Percentiles rank a stretch among this genome's conserved stretches.
phyloP scores from a whole-genome alignment of 2,329 filamentous ascomycete species.

The Calonectria leucothoes region DNA sequence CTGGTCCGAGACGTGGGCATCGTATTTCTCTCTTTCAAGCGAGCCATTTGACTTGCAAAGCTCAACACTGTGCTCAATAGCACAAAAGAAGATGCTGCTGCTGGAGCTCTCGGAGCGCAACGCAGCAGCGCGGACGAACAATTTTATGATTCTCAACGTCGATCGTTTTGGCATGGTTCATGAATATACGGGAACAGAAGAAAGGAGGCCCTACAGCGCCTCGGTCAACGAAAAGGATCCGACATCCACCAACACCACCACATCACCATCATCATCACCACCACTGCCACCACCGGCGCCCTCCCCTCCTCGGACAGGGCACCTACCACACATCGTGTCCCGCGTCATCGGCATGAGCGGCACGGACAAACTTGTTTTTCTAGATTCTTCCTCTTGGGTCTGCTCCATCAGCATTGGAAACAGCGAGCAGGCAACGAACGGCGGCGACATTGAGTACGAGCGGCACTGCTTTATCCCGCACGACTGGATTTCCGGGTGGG shows the following conservation, averaged over 20 bases:
- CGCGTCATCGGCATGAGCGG: slow-evolving; percentile 45
- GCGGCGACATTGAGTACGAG: background rate
- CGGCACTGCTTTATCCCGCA: slow-evolving; percentile 29
- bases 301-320: slow-evolving; percentile 2
- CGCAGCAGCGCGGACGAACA: background rate
- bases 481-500: slow-evolving; percentile 28
- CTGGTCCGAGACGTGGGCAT: slow-evolving; percentile 37
- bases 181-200: background rate
- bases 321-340: background rate
- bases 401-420: slow-evolving; percentile 26
- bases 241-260: background rate
- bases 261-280: background rate
- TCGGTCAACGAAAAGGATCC: background rate
- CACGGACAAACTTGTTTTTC: slow-evolving; percentile 46
- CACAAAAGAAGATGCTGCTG: slow-evolving; percentile 28
- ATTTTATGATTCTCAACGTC: slow-evolving; percentile 26
- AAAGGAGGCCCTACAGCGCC: slow-evolving; percentile 2
- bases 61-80: slow-evolving; percentile 29
- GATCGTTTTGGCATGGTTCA: background rate
- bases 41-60: slow-evolving; percentile 36
- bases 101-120: slow-evolving; percentile 20
- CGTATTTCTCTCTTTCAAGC: slow-evolving; percentile 17
- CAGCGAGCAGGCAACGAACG: background rate
- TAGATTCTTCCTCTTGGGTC: slow-evolving; percentile 39
- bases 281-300: background rate